phyloP scores from a whole-genome alignment of 345 rosid genomes.

The Eucalyptus erythrocorys region DNA sequence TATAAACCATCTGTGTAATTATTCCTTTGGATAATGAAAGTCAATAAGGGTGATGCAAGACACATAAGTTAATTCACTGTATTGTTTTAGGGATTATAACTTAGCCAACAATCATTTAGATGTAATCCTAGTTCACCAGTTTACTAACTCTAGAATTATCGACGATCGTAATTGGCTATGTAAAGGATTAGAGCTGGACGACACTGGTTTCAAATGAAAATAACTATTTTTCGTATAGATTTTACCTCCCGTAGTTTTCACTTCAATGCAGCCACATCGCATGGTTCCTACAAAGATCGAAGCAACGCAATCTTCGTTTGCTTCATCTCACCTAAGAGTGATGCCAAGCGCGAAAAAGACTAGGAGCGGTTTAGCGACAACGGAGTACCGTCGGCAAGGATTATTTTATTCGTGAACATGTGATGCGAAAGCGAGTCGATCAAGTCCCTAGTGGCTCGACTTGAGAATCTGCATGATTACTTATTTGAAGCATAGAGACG shows the following conservation, averaged over 20 bases:
- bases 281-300: background rate
- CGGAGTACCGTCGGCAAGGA: background rate
- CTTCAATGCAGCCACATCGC: background rate
- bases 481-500: background rate
- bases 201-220: background rate
- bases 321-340: background rate
- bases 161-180: background rate
- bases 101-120: background rate
- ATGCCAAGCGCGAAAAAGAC: background rate
- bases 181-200: rapidly evolving
- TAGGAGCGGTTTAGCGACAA: background rate
- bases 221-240: background rate
- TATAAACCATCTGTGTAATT: too few relatives aligned
- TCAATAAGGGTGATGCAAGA: background rate
- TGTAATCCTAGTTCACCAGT: background rate
- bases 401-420: background rate
- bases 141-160: background rate
- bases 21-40: too few relatives aligned
- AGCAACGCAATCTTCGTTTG: background rate
- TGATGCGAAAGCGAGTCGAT: background rate
- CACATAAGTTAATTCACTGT: background rate
- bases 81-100: background rate
- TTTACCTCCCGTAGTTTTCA: background rate
- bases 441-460: background rate
- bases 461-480: background rate